Conservation (phyloP, 352 stramenopile species). For the Thalassiosira ordinaria region DNA sequence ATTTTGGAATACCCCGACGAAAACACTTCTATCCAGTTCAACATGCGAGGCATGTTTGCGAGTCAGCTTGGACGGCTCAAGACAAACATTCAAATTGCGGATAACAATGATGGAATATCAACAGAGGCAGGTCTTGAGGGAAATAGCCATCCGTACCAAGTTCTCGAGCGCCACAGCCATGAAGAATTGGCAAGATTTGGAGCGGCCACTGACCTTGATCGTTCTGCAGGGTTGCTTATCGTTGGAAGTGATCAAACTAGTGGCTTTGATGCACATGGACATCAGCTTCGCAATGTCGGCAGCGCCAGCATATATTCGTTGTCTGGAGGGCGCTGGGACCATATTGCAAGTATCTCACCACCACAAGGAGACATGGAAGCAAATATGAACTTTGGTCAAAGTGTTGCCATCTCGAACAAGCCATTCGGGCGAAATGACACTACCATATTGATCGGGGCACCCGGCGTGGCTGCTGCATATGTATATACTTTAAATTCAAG, state of each 20-base stretch:
- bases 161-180: conserved; percentile 44
- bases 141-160: conserved; percentile 35
- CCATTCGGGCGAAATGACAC: conserved; percentile 68
- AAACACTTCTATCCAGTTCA: conserved; percentile 90
- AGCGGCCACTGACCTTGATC: conserved; percentile 60
- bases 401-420: conserved; percentile 68
- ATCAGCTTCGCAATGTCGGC: conserved; percentile 53
- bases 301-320: conserved; percentile 65
- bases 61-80: conserved; percentile 89
- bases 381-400: conserved; percentile 55
- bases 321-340: conserved; percentile 59
- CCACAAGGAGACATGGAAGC: conserved; percentile 34
- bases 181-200: conserved; percentile 66
- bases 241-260: conserved; percentile 63
- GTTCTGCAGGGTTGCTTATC: conserved; percentile 58
- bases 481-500: conserved; percentile 43
- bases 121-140: conserved; percentile 24
- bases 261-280: conserved; percentile 44
- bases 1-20: conserved; percentile 92
- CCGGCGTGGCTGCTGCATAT: conserved; percentile 54
- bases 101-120: conserved; percentile 91
- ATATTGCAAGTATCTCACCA: conserved; percentile 56
- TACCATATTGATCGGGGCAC: conserved; percentile 71
- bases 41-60: conserved; percentile 92
- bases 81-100: conserved; percentile 89